These are phyloP conservation scores for Eudorina sp. DNA, from an alignment of 139 green algal species.

Conservation along the genomic window DNA sequence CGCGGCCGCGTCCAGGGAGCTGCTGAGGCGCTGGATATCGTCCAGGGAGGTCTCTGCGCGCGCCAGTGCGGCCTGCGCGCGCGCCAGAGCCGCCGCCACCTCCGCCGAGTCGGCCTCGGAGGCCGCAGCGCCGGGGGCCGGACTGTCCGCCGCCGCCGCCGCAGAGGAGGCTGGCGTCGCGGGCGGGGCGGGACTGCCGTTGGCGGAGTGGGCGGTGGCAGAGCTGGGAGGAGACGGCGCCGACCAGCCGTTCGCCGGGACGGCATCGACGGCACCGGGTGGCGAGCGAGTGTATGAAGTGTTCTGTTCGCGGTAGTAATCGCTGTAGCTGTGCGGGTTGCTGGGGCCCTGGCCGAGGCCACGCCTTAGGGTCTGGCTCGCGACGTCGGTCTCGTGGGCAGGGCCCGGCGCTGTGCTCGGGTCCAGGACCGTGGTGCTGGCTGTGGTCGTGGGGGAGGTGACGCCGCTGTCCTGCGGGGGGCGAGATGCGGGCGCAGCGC, in stretches of 20 bases:
- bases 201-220: neutral
- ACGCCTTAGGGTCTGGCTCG: too few species aligned
- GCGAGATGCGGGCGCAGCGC: neutral
- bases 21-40: conserved; percentile 47
- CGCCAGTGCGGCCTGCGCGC: conserved; percentile 53
- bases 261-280: neutral
- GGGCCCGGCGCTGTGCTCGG: neutral
- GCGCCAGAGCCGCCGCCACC: conserved; percentile 48
- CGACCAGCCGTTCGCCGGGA: neutral
- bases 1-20: neutral
- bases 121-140: neutral
- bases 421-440: neutral
- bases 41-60: conserved; percentile 58
- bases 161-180: neutral
- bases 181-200: neutral
- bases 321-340: conserved; percentile 11
- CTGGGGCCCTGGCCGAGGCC: too few species aligned
- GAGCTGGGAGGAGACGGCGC: neutral
- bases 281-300: neutral
- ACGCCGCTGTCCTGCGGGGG: neutral
- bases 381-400: neutral
- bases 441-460: neutral
- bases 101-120: neutral
- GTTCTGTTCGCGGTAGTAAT: conserved; percentile 19
- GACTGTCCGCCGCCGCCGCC: neutral